These are phyloP conservation scores for Fusarium sp. DNA, from an alignment of 2,329 filamentous ascomycete genomes.

Conservation along the genomic window DNA sequence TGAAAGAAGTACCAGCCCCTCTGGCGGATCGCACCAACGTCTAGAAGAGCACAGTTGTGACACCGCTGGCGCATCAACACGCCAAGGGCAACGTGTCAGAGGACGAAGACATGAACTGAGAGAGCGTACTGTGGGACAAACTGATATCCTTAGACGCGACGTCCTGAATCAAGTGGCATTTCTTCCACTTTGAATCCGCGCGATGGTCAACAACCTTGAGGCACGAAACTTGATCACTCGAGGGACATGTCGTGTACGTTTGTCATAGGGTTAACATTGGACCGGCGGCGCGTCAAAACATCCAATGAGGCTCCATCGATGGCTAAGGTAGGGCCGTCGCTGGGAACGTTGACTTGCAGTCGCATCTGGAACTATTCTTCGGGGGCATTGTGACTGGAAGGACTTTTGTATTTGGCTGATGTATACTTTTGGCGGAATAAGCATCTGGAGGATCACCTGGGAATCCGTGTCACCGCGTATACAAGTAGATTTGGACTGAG, in stretches of 20 bases:
- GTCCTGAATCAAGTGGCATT: too few relatives aligned
- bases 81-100: not conserved
- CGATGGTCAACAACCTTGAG: not conserved
- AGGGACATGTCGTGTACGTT: too few relatives aligned
- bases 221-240: not conserved
- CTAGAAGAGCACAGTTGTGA: conserved; percentile 16
- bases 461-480: not conserved
- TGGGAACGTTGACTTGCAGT: too few relatives aligned
- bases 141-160: too few relatives aligned
- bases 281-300: not conserved
- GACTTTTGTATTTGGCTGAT: not conserved
- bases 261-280: too few relatives aligned
- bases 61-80: not conserved
- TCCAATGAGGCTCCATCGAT: not conserved
- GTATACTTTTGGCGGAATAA: not conserved
- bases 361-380: not conserved
- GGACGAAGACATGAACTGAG: not conserved
- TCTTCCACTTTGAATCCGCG: not conserved
- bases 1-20: conserved; percentile 24
- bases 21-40: conserved; percentile 31
- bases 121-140: not conserved
- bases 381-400: not conserved
- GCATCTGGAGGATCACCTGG: too few relatives aligned
- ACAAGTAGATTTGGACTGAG: not conserved
- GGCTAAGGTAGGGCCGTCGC: not conserved